phyloP scores from a whole-genome alignment of 2,329 filamentous ascomycete species.

The Pseudogymnoascus verrucosus region DNA sequence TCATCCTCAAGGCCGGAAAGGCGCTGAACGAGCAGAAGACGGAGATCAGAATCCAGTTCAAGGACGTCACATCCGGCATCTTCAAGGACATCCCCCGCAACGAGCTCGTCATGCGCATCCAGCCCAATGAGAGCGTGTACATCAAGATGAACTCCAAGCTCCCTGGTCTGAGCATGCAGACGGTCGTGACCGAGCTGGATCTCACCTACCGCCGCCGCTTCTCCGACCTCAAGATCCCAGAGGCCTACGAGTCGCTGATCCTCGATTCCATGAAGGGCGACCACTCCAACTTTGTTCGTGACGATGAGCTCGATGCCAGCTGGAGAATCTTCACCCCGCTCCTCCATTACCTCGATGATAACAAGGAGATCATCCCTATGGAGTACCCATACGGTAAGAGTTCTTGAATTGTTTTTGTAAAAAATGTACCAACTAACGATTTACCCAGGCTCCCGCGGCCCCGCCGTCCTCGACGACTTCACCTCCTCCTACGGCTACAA shows the following conservation, averaged over 20 bases:
- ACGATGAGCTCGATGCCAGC: conserved; percentile 92
- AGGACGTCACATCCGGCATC: conserved; percentile 97
- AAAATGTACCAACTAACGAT: conserved; percentile 11
- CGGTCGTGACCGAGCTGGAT: conserved; percentile 95
- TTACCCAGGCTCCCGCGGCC: conserved; percentile 77
- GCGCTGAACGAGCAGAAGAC: conserved; percentile 99
- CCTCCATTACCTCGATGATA: conserved; percentile 95
- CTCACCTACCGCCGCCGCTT: conserved; percentile 96
- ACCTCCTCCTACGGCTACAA: conserved; percentile 98
- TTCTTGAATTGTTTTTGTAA: conserved; percentile 13
- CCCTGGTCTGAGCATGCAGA: conserved; percentile 97
- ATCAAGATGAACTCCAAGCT: conserved; percentile 99
- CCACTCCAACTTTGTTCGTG: conserved; percentile 98
- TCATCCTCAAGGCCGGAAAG: conserved; percentile 99
- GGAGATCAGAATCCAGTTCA: conserved; percentile 98
- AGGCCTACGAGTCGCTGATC: conserved; percentile 97
- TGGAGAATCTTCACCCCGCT: conserved; percentile 99
- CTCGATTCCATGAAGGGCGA: conserved; percentile 97
- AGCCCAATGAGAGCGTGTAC: conserved; percentile 99
- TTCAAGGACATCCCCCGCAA: conserved; percentile 99
- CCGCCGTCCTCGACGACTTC: conserved; percentile 94
- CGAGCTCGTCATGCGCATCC: conserved; percentile 97
- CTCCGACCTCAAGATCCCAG: conserved; percentile 98
- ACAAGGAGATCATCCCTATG: conserved; percentile 99
- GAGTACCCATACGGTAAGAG: conserved; percentile 93